Base-by-base conservation (phyloP, 2,329 filamentous ascomycete genomes). In the Claviceps maximensis region DNA sequence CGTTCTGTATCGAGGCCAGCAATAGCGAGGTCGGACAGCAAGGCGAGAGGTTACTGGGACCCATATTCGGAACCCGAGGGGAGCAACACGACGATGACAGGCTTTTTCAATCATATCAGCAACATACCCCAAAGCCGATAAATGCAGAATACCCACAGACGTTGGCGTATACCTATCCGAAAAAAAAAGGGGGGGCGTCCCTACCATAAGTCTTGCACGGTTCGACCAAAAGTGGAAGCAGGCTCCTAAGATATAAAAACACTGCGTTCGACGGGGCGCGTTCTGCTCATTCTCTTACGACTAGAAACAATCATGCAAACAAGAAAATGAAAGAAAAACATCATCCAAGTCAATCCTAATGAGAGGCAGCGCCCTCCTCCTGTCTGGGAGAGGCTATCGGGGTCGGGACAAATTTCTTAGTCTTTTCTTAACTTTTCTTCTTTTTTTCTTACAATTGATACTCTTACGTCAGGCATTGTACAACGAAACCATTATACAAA, bases 401-500 rank as follows among this genome's bases (percentile, higher is more conserved):
- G 27, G 41, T 44, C 23, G 40, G 49, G 27, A 45, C 27, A 50
- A 46, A 46, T 47, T 51, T 47, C 33, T 42, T 47, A 51, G 27
- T 36, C 25, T 33, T 41, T 49, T 27, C 25, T 41, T 13, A 17
- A 23, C 29, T n/a, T 47, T 15, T 47, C 54, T 50, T 47, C 55
- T 49, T 54, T 33, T 23, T 42, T 56, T 46, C 31, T 36, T 53
- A 27, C 38, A 49, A 49, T 49, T 33, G 45, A 48, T 52, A 47
- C 54, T 59, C 58, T 60, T 53, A 62, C 61, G 61, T 66, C 63
- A 63, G 61, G 62, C 62, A 64, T 49, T 69, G 56, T 61, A 62
- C 65, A 57, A 66, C 59, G 62, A 67, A 62, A 62, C 58, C 63
- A 65, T 64, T 62, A 54, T 64, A 58, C 53, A 41, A 65, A 45